These are phyloP conservation scores for Epichloe glyceriae DNA, from an alignment of 2,329 filamentous ascomycete genomes.

Conservation along the genomic window DNA sequence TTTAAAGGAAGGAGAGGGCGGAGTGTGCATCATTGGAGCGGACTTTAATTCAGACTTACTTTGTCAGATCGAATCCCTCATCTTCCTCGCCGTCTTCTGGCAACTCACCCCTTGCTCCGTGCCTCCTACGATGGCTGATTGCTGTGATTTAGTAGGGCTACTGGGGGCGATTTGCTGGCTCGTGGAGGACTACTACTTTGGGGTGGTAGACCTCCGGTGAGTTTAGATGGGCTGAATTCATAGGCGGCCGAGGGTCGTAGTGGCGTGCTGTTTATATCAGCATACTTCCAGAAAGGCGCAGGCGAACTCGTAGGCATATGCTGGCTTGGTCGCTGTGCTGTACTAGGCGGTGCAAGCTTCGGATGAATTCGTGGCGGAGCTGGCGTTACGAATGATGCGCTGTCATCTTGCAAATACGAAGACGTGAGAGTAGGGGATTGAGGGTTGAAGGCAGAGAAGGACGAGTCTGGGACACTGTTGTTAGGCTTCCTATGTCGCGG, in stretches of 20 bases:
- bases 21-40: background rate
- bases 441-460: conserved; percentile 37
- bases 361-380: conserved; percentile 63
- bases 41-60: conserved; percentile 25
- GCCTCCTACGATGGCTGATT: conserved; percentile 12
- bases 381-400: conserved; percentile 53
- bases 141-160: conserved; percentile 35
- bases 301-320: conserved; percentile 79
- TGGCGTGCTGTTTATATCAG: conserved; percentile 63
- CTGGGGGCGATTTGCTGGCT: conserved; percentile 37
- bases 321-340: conserved; percentile 67
- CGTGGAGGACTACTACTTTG: conserved; percentile 47
- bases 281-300: conserved; percentile 80
- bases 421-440: conserved; percentile 50
- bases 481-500: conserved; percentile 41
- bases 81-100: conserved; percentile 30
- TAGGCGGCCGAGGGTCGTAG: conserved; percentile 36
- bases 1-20: background rate
- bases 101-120: conserved; percentile 14
- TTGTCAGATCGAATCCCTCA: conserved; percentile 44
- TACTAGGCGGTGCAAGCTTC: conserved; percentile 65
- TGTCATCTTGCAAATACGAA: conserved; percentile 48
- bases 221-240: conserved; percentile 47
- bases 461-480: conserved; percentile 21
- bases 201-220: conserved; percentile 25